A percentile compares a stretch with the other conserved stretches of the same genome.
Conservation (phyloP, 345 rosid species). For the Dipteronia sinensis region DNA sequence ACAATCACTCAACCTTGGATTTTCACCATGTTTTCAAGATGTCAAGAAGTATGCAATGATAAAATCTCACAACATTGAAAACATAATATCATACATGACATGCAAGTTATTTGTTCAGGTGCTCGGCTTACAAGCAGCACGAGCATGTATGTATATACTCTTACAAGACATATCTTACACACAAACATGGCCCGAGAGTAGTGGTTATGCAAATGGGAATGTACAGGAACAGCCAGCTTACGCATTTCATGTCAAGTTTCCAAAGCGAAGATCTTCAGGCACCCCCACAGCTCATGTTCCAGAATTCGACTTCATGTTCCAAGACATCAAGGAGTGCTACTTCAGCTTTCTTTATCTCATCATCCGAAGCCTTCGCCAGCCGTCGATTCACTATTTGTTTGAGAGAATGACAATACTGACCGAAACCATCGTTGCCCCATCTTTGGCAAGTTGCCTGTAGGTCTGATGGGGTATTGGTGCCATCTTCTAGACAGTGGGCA, state of each 20-base stretch:
- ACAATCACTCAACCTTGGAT: background rate
- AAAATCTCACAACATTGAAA: background rate
- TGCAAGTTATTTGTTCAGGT: background rate
- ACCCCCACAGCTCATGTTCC: conserved; percentile 67
- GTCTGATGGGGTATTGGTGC: conserved; percentile 49
- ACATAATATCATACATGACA: background rate
- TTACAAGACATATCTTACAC: background rate
- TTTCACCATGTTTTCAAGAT: no score
- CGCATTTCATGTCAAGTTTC: background rate
- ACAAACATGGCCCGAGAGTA: background rate
- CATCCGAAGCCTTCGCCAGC: conserved; percentile 51
- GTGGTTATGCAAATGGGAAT: background rate
- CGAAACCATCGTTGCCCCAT: conserved; percentile 78
- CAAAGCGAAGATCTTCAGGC: conserved; percentile 15
- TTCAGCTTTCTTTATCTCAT: conserved; percentile 52
- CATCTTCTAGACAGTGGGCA: conserved; percentile 71
- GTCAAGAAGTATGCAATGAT: background rate
- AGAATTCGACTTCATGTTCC: conserved; percentile 72
- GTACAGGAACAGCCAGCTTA: background rate
- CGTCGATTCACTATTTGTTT: conserved; percentile 53
- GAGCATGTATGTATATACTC: background rate
- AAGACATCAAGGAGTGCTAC: conserved; percentile 50
- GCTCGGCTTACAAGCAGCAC: background rate
- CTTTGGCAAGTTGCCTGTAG: conserved; percentile 65
- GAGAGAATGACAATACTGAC: conserved; percentile 57